A percentile compares a stretch with the other conserved stretches of the same genome.
phyloP scores from a whole-genome alignment of 1,139 yeast species.

The Saccharomyces pastorianus region DNA sequence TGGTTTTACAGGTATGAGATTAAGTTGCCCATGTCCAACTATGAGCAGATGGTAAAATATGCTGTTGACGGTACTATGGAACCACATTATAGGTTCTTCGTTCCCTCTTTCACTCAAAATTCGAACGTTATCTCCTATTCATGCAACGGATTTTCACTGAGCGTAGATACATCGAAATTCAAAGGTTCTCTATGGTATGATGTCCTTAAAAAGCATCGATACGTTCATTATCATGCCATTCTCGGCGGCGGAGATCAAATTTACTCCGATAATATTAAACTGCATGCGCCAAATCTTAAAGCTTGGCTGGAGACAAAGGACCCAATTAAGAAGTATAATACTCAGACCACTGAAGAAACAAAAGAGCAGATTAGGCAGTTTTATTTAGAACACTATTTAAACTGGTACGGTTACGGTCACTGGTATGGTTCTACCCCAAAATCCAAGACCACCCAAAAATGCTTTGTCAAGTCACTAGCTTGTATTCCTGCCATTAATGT shows the following conservation, averaged over 20 bases:
- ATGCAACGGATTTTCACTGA: slow-evolving; percentile 87
- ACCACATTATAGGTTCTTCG: slow-evolving; percentile 34
- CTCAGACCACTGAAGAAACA: slow-evolving; percentile 42
- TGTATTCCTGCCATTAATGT: slow-evolving; percentile 79
- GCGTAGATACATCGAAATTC: slow-evolving; percentile 57
- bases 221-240: slow-evolving; percentile 80
- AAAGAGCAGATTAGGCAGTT: slow-evolving; percentile 49
- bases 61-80: slow-evolving; percentile 41
- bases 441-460: slow-evolving; percentile 46
- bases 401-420: slow-evolving; percentile 85
- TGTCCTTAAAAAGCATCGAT: slow-evolving; percentile 57
- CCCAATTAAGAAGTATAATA: slow-evolving; percentile 38
- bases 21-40: slow-evolving; percentile 37
- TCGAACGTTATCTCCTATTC: slow-evolving; percentile 76
- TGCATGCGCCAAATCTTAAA: slow-evolving; percentile 45
- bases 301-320: slow-evolving; percentile 56
- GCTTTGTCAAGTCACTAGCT: slow-evolving; percentile 69
- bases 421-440: slow-evolving; percentile 65
- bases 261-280: slow-evolving; percentile 74
- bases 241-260: slow-evolving; percentile 96
- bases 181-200: slow-evolving; percentile 81
- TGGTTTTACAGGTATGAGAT: slow-evolving; percentile 59
- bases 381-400: slow-evolving; percentile 64
- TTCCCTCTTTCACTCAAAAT: slow-evolving; percentile 22
- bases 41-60: slow-evolving; percentile 58